Evolutionary conservation across 441 rosid genomes (phyloP), one percentile per base, ranked within the genome.

Genomic region (Cnidoscolus chayamansa): DNA sequence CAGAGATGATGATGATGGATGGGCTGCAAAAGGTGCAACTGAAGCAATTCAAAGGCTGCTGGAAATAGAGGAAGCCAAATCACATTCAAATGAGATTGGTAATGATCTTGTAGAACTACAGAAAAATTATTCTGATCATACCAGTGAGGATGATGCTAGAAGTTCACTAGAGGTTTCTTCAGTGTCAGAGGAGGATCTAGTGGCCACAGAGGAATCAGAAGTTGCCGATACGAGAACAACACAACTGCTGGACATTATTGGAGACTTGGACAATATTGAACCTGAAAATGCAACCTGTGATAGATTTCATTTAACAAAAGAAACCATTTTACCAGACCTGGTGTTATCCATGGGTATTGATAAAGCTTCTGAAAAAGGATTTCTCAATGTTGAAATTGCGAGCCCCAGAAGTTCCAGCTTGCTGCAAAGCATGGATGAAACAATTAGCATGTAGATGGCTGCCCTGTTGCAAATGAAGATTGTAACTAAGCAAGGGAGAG

Each of bases 21-120:
- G 89, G 84, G 84, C 85, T 53, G 68, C 53, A 60, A 71, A 55
- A 48, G 86, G 81, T 10, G 87, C 87, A 48, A 67, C 54, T 45
- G 78, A 83, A 77, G 86, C 86, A 40, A 76, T 83, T n/a, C 72
- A 80, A 69, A 83, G 65, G 81, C 77, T 86, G 65, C 62, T 82
- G 48, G 81, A 75, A 77, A 76, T 82, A 0, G 79, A 80, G 76
- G 74, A 73, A 76, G 72, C 13, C 35, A 71, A 68, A 61, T 65
- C 50, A 51, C 68, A 17, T 64, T 64, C 54, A 31, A 31, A 74
- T 45, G 70, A 63, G 53, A 65, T 45, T 17, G 75, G 10, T 20
- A 67, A 10, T 59, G 55, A 20, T 49, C 1, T 13, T 37, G 78
- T 65, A 67, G 81, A 67, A 59, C 66, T 55, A 17, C 68, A 31